phyloP scores from a whole-genome alignment of 2,329 filamentous ascomycete genomes.

The Trichophyton verrucosum region DNA sequence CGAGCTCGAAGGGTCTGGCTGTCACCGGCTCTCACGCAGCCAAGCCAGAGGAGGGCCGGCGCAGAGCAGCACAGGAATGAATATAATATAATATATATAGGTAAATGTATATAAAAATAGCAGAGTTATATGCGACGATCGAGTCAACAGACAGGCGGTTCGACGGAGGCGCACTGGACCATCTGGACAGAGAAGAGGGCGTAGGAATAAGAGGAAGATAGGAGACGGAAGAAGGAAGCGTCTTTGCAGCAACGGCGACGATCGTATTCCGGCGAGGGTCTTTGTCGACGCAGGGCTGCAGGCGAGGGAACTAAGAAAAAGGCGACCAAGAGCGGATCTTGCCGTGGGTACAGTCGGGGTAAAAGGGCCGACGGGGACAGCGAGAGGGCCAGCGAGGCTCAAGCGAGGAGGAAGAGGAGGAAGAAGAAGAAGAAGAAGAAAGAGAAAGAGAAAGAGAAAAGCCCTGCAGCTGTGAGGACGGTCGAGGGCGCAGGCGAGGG shows the following conservation, averaged over 20 bases:
- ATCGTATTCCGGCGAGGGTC: too few species aligned
- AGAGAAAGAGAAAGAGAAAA: not conserved
- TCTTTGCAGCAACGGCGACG: too few species aligned
- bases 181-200: not conserved
- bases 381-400: not conserved
- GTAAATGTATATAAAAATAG: not conserved
- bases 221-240: too few species aligned
- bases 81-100: not conserved
- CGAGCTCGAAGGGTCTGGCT: not conserved
- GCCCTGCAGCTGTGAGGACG: not conserved
- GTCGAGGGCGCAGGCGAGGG: not conserved
- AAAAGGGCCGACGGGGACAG: conserved; percentile 12
- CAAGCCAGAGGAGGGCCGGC: conserved; percentile 8
- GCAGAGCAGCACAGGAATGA: conserved; percentile 12
- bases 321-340: conserved; percentile 4
- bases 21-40: conserved; percentile 3
- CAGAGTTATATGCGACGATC: not conserved
- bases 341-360: conserved; percentile 5
- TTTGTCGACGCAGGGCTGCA: too few species aligned
- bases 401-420: not conserved
- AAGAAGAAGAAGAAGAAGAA: not conserved
- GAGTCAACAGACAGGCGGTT: not conserved
- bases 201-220: too few species aligned
- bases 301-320: too few species aligned
- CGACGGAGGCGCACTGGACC: not conserved